These are phyloP conservation scores for Trichoderma brevicompactum DNA, from an alignment of 2,329 filamentous ascomycete genomes.

Conservation along the genomic window DNA sequence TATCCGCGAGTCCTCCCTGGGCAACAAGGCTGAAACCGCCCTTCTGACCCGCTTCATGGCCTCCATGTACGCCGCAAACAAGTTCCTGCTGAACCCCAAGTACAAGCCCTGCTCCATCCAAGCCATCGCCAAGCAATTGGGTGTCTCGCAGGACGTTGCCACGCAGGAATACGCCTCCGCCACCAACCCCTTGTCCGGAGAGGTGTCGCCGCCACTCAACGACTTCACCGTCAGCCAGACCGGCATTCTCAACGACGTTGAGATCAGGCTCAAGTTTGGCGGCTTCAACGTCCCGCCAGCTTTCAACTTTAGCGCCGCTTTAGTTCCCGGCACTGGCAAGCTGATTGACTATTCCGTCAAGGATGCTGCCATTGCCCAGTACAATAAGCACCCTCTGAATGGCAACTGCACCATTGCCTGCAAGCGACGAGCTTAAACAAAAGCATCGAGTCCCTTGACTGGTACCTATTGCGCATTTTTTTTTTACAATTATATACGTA, in stretches of 20 bases:
- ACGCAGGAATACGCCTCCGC: slow-evolving; percentile 9
- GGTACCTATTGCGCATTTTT: no score
- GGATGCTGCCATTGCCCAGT: neutral
- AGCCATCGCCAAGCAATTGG: neutral
- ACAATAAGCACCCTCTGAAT: neutral
- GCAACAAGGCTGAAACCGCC: neutral
- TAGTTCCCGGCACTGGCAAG: slow-evolving; percentile 12
- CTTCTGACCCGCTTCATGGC: slow-evolving; percentile 13
- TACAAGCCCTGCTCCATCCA: slow-evolving; percentile 5
- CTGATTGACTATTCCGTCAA: slow-evolving; percentile 16
- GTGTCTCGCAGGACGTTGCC: neutral
- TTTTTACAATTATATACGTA: neutral
- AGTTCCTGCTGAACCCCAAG: slow-evolving; percentile 16
- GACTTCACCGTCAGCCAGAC: slow-evolving; percentile 12
- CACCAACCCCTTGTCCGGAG: neutral
- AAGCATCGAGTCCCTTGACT: neutral
- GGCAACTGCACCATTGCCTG: slow-evolving; percentile 5
- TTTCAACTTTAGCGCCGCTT: slow-evolving; percentile 4
- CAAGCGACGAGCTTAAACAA: neutral
- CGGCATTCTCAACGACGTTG: slow-evolving; percentile 14
- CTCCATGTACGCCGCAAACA: slow-evolving; percentile 21
- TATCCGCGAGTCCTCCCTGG: neutral
- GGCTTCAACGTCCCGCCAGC: neutral
- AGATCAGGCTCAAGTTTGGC: neutral
- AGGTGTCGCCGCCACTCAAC: slow-evolving; percentile 11